A percentile compares a stretch with the other conserved stretches of the same genome.
These are phyloP conservation scores for Mortierella sp. DNA, from an alignment of 371 early-diverging fungal species.

Conservation along the genomic window DNA sequence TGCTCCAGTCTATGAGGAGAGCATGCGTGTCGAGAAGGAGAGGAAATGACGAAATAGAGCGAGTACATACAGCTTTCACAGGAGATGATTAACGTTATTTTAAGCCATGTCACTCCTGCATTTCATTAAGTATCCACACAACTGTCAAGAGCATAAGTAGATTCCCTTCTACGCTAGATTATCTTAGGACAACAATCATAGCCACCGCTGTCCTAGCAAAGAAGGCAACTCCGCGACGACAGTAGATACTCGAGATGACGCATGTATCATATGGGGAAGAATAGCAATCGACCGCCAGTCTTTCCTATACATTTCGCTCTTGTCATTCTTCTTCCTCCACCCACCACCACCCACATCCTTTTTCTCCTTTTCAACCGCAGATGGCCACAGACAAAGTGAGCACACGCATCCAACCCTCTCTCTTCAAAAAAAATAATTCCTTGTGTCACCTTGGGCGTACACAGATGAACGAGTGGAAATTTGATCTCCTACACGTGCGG, in stretches of 20 bases:
- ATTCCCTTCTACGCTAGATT: too few relatives aligned
- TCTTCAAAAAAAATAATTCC: background rate
- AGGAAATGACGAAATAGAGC: background rate
- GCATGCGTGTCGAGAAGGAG: background rate
- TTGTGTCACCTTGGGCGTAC: background rate
- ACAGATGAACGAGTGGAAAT: slow-evolving; percentile 1
- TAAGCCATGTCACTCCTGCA: too few relatives aligned
- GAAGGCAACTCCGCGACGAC: too few relatives aligned
- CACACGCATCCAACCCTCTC: too few relatives aligned
- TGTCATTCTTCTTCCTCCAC: background rate
- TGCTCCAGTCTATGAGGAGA: background rate
- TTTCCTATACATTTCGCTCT: too few relatives aligned
- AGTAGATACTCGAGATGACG: too few relatives aligned
- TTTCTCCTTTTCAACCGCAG: background rate
- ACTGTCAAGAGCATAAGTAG: too few relatives aligned
- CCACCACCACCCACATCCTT: background rate
- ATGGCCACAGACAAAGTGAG: background rate
- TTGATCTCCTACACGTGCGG: background rate
- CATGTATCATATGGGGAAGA: too few relatives aligned
- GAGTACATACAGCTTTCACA: background rate
- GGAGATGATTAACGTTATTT: background rate
- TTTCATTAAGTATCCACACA: too few relatives aligned
- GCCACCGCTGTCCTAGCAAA: too few relatives aligned
- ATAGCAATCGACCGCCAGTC: too few relatives aligned
- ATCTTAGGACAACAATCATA: too few relatives aligned